A percentile compares a stretch with the other conserved stretches of the same genome.
phyloP scores from a whole-genome alignment of 2,329 filamentous ascomycete species.

The Acarospora socialis region DNA sequence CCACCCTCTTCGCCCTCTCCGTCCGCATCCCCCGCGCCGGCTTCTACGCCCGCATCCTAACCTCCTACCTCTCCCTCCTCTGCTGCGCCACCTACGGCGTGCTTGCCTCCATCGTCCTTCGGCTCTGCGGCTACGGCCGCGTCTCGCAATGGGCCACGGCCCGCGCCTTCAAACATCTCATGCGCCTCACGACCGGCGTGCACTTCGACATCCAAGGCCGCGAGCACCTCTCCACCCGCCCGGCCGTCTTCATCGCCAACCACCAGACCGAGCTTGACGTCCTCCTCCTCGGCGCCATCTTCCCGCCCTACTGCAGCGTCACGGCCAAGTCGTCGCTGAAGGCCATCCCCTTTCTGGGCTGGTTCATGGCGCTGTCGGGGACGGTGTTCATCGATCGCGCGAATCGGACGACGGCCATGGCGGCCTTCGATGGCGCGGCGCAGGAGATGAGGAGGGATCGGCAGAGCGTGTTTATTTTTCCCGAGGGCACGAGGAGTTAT shows the following conservation, averaged over 20 bases:
- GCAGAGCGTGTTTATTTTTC: conserved; percentile 45
- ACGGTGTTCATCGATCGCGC: conserved; percentile 91
- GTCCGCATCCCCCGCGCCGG: conserved; percentile 18
- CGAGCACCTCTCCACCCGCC: conserved; percentile 51
- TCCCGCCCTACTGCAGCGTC: conserved; percentile 82
- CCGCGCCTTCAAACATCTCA: conserved; percentile 64
- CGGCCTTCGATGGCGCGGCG: conserved; percentile 73
- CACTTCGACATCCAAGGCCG: conserved; percentile 56
- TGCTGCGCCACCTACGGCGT: conserved; percentile 57
- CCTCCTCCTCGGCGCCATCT: conserved; percentile 74
- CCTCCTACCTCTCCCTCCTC: conserved; percentile 31
- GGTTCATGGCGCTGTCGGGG: conserved; percentile 82
- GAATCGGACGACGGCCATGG: conserved; percentile 67
- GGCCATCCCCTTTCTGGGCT: conserved; percentile 70
- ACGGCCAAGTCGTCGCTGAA: conserved; percentile 81
- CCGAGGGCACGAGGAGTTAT: conserved; percentile 85
- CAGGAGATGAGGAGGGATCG: conserved; percentile 57
- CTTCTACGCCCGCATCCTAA: conserved; percentile 32
- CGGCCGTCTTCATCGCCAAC: conserved; percentile 84
- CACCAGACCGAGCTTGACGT: conserved; percentile 96
- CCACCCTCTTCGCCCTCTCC: conserved; percentile 7
- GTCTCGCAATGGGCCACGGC: conserved; percentile 76
- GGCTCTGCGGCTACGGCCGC: conserved; percentile 55
- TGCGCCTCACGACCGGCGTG: conserved; percentile 62
- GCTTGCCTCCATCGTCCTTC: conserved; percentile 55